These are phyloP conservation scores for Cicer yamashitae DNA, from an alignment of 306 rosid species.

Conservation along the genomic window DNA sequence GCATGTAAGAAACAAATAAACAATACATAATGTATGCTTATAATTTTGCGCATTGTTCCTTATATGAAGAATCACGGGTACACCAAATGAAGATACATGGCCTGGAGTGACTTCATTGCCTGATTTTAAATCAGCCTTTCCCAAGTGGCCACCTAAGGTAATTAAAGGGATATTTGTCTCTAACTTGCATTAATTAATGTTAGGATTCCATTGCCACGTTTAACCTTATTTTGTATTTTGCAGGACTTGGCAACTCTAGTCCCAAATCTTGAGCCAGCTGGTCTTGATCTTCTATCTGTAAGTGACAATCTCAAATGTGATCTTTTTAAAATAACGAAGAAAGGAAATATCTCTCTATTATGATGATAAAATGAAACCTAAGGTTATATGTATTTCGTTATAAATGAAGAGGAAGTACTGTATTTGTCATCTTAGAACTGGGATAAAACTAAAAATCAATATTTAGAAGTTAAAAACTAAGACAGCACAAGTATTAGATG, in stretches of 20 bases:
- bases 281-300: conserved; percentile 91
- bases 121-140: conserved; percentile 92
- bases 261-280: conserved; percentile 84
- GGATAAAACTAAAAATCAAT: conserved; percentile 28
- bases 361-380: conserved; percentile 38
- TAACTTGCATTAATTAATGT: conserved; percentile 15
- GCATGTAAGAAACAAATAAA: conserved; percentile 40
- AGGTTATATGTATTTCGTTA: conserved; percentile 11
- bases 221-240: conserved; percentile 39
- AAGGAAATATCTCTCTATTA: conserved; percentile 10
- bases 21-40: conserved; percentile 36
- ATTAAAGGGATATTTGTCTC: conserved; percentile 21
- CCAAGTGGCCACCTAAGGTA: conserved; percentile 90
- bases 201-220: conserved; percentile 17
- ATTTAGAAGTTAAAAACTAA: conserved; percentile 7
- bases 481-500: conserved; percentile 14
- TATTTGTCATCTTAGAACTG: conserved; percentile 27
- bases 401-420: conserved; percentile 12
- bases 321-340: conserved; percentile 13
- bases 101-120: conserved; percentile 97
- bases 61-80: conserved; percentile 84
- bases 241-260: conserved; percentile 83
- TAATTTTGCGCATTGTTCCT: conserved; percentile 38
- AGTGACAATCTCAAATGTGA: conserved; percentile 47
- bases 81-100: conserved; percentile 96